Percentiles rank a stretch among this genome's conserved stretches.
phyloP scores from a whole-genome alignment of 192 early-diverging fungal species.

The Entomortierella chlamydospora region DNA sequence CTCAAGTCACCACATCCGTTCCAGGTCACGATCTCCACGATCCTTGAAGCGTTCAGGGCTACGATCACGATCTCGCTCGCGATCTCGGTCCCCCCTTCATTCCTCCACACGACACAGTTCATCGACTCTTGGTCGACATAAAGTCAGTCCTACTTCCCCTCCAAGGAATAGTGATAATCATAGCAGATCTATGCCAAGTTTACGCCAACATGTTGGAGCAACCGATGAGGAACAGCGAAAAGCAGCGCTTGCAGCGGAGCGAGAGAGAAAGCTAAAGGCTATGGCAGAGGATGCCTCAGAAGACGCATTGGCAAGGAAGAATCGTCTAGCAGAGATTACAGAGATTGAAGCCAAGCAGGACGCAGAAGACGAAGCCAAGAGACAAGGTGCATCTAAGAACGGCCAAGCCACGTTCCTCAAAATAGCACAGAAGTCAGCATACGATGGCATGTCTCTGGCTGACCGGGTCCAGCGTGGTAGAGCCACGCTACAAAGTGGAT shows the following conservation, averaged over 20 bases:
- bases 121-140: background rate
- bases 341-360: conserved; percentile 41
- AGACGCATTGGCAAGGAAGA: conserved; percentile 39
- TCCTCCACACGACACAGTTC: background rate
- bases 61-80: conserved; percentile 10
- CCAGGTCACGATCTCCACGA: conserved; percentile 10
- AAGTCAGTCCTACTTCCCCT: background rate
- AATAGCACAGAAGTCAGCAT: conserved; percentile 26
- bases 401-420: conserved; percentile 39
- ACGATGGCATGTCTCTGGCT: conserved; percentile 35
- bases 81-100: conserved; percentile 3
- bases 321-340: conserved; percentile 44
- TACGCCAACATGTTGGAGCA: background rate
- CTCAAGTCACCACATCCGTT: background rate
- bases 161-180: background rate
- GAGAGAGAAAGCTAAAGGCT: conserved; percentile 41
- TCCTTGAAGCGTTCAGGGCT: background rate
- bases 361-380: conserved; percentile 40
- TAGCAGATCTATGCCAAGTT: background rate
- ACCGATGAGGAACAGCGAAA: conserved; percentile 17
- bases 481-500: conserved; percentile 23
- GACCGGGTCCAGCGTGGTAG: conserved; percentile 46
- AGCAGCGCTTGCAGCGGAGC: conserved; percentile 22
- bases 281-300: conserved; percentile 58
- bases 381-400: conserved; percentile 10